A percentile compares a stretch with the other conserved stretches of the same genome.
Conservation (phyloP, 768 basidiomycete genomes). For the Mrakia gelida region DNA sequence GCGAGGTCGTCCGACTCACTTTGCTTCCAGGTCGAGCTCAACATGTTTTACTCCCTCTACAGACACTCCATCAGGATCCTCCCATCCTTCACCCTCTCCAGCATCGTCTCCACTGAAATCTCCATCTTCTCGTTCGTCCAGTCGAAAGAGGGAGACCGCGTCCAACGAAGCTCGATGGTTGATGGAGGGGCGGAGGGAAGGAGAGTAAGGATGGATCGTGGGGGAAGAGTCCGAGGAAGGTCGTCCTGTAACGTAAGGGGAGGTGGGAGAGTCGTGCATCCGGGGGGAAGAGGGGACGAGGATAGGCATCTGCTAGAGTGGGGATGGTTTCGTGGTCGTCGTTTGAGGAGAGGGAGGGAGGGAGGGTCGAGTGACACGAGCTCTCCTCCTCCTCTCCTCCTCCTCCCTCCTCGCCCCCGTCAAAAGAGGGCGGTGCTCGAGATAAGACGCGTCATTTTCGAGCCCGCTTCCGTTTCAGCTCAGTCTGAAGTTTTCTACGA, state of each 20-base stretch:
- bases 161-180: slow-evolving; percentile 18
- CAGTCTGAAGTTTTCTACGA: no score
- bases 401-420: no score
- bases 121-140: slow-evolving; percentile 28
- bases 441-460: no score
- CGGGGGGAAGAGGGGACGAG: slow-evolving; percentile 16
- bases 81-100: slow-evolving; percentile 27
- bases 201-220: slow-evolving; percentile 20
- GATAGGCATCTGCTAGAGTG: slow-evolving; percentile 1
- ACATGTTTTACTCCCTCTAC: slow-evolving; percentile 40
- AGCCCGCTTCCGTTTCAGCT: no score
- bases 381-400: background rate
- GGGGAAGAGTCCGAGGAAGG: slow-evolving; percentile 24
- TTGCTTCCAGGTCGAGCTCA: slow-evolving; percentile 39
- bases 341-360: background rate
- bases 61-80: slow-evolving; percentile 26
- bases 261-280: slow-evolving; percentile 8
- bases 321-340: background rate
- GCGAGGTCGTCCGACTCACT: slow-evolving; percentile 33
- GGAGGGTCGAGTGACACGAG: background rate
- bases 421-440: no score
- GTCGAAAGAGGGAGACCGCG: slow-evolving; percentile 25
- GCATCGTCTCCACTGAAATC: slow-evolving; percentile 6
- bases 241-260: slow-evolving; percentile 17
- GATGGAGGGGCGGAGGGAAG: slow-evolving; percentile 3